These are phyloP conservation scores for Taphrina deformans DNA, from an alignment of 1,139 yeast species.

Conservation along the genomic window DNA sequence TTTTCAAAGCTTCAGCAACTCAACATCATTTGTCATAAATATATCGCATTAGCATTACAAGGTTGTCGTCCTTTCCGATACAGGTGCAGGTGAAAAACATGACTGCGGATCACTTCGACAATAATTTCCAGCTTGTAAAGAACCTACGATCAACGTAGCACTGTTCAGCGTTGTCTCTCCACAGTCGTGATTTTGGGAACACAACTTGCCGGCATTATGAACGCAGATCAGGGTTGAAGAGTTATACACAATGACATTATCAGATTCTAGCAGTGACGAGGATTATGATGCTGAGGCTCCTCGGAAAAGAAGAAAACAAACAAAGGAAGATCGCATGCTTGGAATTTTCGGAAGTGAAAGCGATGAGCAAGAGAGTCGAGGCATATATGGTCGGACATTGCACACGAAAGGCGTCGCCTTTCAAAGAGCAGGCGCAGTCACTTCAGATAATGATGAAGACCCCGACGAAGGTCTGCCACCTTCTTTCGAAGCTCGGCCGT, in stretches of 20 bases:
- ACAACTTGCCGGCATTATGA: too few species aligned
- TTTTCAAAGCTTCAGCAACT: too few species aligned
- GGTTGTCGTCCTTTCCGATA: too few species aligned
- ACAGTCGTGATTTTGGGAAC: too few species aligned
- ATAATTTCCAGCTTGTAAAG: too few species aligned
- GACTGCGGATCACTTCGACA: too few species aligned
- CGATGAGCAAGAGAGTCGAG: constrained; percentile 28
- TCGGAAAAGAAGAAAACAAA: constrained; percentile 9
- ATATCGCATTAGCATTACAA: too few species aligned
- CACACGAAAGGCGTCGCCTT: constrained; percentile 38
- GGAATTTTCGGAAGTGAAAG: constrained; percentile 39
- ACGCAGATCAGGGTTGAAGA: background rate
- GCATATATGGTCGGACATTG: constrained; percentile 31
- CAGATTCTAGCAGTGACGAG: constrained; percentile 15
- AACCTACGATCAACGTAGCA: too few species aligned
- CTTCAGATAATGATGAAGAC: constrained; percentile 16
- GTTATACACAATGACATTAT: background rate
- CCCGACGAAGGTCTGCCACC: constrained; percentile 13
- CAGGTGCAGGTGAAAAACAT: too few species aligned
- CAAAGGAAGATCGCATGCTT: constrained; percentile 36
- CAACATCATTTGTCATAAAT: too few species aligned
- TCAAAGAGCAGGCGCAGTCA: constrained; percentile 24
- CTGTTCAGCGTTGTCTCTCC: too few species aligned
- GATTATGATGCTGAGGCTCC: constrained; percentile 5
- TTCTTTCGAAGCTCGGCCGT: background rate